Evolutionary conservation across 345 rosid genomes (phyloP), one percentile per base, ranked within the genome.

Genomic region (Odontarrhena argentea): DNA sequence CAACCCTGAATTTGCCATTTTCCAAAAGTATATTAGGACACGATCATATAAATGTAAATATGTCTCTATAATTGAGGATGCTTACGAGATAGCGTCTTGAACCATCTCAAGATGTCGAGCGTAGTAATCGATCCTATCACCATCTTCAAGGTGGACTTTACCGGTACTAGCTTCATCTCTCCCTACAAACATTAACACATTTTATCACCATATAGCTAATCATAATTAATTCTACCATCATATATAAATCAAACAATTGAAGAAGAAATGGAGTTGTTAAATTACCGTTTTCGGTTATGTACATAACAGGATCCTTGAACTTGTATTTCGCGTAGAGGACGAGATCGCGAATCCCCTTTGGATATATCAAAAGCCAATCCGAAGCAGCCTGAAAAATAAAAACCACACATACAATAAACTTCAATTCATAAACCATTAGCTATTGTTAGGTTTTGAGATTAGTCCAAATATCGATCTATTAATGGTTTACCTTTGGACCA

Each of bases 251-350:
- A 52, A 55, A 45, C 42, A 9, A 12, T 1, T 22, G n/a, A 65
- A 37, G 44, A 1, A 40, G 7, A 28, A 28, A 3, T 47, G 28
- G 45, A 4, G 5, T 34, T 34, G 3, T 55, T 25, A 8, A 57
- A 30, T 11, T 82, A 80, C 92, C 92, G 15, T 86, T 86, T 47
- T 84, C 92, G n/a, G 88, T 82, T 7, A 86, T 75, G 63, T 77
- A 79, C 42, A 86, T 76, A 8, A 61, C 8, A 3, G 87, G 92
- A 34, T 79, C 59, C 9, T 81, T 75, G 62, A 79, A 86, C 52
- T 79, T 81, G 34, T 70, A 50, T 61, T 84, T 81, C 40, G 71
- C 67, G 55, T 84, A 69, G 8, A 82, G 50, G 56, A 84, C 45
- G 10, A 83, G 58, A 50, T 79, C 79, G 34, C 55, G 72, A 53